Conservation (phyloP, 805 yeast genomes). For the Hagleromyces aurorensis region DNA sequence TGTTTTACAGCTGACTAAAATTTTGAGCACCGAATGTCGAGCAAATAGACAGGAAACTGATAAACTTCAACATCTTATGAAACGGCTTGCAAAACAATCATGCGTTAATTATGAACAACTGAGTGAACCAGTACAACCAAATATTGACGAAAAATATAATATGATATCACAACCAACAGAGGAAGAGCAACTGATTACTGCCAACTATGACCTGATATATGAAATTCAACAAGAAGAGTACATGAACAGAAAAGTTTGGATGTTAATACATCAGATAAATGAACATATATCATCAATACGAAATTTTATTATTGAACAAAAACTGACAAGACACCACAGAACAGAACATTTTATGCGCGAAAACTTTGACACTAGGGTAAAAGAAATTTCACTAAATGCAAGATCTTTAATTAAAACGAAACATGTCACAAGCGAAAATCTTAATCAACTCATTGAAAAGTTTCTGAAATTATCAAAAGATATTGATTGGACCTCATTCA, state of each 20-base stretch:
- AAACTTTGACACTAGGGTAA: conserved; percentile 15
- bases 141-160: conserved; percentile 8
- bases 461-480: conserved; percentile 10
- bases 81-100: conserved; percentile 25
- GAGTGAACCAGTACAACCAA: conserved; percentile 8
- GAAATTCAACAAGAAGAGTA: conserved; percentile 28
- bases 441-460: conserved; percentile 10
- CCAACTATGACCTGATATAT: conserved; percentile 23
- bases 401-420: too few species aligned
- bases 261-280: conserved; percentile 21
- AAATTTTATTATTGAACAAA: conserved; percentile 25
- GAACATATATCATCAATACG: conserved; percentile 25
- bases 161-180: conserved; percentile 9
- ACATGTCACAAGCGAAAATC: conserved; percentile 9
- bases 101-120: conserved; percentile 22
- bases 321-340: conserved; percentile 16
- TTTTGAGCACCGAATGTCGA: conserved; percentile 20
- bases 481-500: conserved; percentile 18
- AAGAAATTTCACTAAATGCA: too few species aligned
- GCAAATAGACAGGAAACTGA: conserved; percentile 25
- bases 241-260: conserved; percentile 19
- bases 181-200: conserved; percentile 16
- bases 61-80: conserved; percentile 18
- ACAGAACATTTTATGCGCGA: conserved; percentile 17
- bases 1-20: conserved; percentile 20